These are phyloP conservation scores for Jamesozyma gamospora DNA, from an alignment of 805 yeast species.

Conservation along the genomic window DNA sequence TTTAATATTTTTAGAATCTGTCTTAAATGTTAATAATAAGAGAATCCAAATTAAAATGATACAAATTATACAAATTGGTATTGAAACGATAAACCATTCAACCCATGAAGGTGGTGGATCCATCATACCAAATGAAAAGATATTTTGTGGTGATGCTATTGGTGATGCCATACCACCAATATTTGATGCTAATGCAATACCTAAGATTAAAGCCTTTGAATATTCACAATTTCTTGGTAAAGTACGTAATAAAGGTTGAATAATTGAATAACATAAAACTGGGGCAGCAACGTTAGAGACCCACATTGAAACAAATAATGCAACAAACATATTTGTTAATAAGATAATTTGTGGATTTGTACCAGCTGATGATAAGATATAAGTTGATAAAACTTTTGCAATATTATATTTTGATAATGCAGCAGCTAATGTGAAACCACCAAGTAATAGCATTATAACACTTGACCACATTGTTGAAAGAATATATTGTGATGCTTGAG, in stretches of 20 bases:
- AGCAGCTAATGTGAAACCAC: constrained; percentile 93
- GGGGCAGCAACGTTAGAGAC: constrained; percentile 97
- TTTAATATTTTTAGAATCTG: constrained; percentile 38
- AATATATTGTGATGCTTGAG: constrained; percentile 59
- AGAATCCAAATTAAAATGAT: constrained; percentile 64
- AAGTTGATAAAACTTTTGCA: constrained; percentile 77
- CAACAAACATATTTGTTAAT: constrained; percentile 74
- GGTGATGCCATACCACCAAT: constrained; percentile 97
- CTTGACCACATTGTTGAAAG: constrained; percentile 92
- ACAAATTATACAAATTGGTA: constrained; percentile 65
- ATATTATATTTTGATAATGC: constrained; percentile 85
- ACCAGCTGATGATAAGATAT: constrained; percentile 73
- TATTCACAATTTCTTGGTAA: constrained; percentile 69
- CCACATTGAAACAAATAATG: constrained; percentile 86
- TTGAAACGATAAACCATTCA: constrained; percentile 82
- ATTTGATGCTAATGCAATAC: constrained; percentile 87
- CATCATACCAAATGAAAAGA: constrained; percentile 84
- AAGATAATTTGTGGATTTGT: constrained; percentile 72
- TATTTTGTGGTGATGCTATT: constrained; percentile 93
- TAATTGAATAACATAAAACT: constrained; percentile 79
- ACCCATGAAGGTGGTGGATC: constrained; percentile 78
- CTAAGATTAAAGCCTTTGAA: constrained; percentile 75
- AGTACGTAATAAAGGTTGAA: constrained; percentile 81
- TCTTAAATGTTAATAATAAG: constrained; percentile 53
- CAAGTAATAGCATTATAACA: constrained; percentile 77